Evolutionary conservation across 148 eudicot species (phyloP), one percentile per base, ranked within the genome.

Genomic region (Cornus florida): DNA sequence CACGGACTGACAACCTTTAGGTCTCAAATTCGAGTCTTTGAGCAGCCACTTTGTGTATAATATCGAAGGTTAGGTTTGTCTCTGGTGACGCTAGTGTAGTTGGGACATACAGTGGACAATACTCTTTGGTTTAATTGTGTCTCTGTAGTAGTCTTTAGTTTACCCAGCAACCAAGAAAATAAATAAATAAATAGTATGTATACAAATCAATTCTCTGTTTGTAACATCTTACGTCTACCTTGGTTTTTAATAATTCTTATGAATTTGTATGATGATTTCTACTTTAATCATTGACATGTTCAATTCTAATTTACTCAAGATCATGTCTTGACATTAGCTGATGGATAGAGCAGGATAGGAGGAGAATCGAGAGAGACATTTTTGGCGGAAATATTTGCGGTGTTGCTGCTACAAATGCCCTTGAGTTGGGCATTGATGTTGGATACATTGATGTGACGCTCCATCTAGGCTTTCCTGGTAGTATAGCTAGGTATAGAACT

Each of bases 401-500:
- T 75, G 85, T 96, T 86, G 98, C 97, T 80, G 95, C 98, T 57
- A 96, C 99, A 56, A 96, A 89, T 90, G 99, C 99, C 74, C 91
- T 96, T 78, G 99, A 96, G 85, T 86, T 96, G 88, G 99, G 99
- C 17, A 93, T 96, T 85, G 99, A 96, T 88, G 94, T 96, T 80
- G 99, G 99, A 28, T 89, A 92, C 75, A 87, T 96, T 81, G 99
- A 96, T 87, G 98, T 83, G 10, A 96, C 99, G 28, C 88, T 96
- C 78, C 99, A 96, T 87, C 89, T 96, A 31, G 99, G 99, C 53
- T 96, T 96, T 87, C 99, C 99, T 82, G 99, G 99, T 75, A 93
- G 92, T 83, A 87, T 96, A 84, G 89, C 99, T 43, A 96, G 99
- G 99, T 96, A 90, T 50, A 81, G 68, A 17, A 69, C 75, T 67